Conservation (phyloP, 2,329 filamentous ascomycete genomes). For the Thelonectria olida region DNA sequence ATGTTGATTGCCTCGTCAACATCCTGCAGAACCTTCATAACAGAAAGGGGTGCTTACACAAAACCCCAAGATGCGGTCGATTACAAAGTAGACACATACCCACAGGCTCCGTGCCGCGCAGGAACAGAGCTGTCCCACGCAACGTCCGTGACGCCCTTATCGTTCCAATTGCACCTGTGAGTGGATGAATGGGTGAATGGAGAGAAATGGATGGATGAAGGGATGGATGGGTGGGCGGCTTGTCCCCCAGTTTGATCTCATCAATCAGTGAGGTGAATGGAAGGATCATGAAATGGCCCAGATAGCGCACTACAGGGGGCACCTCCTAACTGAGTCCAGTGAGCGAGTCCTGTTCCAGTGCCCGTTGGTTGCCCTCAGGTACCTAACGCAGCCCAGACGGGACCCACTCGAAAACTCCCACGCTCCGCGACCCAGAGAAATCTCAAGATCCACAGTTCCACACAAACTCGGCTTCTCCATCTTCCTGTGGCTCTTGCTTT, state of each 20-base stretch:
- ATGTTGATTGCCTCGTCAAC: too few relatives aligned
- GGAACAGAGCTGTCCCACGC: neutral
- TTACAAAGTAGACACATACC: too few relatives aligned
- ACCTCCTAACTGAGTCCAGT: neutral
- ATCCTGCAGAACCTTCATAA: too few relatives aligned
- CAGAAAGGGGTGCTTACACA: too few relatives aligned
- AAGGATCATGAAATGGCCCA: slow-evolving; percentile 4
- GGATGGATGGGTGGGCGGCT: neutral
- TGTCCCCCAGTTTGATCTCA: too few relatives aligned
- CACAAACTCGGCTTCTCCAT: slow-evolving; percentile 1
- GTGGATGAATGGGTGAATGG: slow-evolving; percentile 13
- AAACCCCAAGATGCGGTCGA: too few relatives aligned
- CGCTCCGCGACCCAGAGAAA: slow-evolving; percentile 9
- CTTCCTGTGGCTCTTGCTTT: neutral
- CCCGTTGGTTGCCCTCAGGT: neutral
- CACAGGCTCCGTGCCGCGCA: too few relatives aligned
- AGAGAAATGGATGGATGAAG: slow-evolving; percentile 15
- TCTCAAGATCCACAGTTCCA: slow-evolving; percentile 1
- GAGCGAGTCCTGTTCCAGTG: neutral
- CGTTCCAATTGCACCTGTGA: neutral
- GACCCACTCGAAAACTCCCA: neutral
- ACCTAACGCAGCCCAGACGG: too few relatives aligned
- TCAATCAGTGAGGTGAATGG: neutral
- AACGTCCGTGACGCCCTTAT: neutral
- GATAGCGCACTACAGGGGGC: neutral